phyloP scores from a whole-genome alignment of 1,284 basidiomycete genomes.

The Leucoagaricus sp. region DNA sequence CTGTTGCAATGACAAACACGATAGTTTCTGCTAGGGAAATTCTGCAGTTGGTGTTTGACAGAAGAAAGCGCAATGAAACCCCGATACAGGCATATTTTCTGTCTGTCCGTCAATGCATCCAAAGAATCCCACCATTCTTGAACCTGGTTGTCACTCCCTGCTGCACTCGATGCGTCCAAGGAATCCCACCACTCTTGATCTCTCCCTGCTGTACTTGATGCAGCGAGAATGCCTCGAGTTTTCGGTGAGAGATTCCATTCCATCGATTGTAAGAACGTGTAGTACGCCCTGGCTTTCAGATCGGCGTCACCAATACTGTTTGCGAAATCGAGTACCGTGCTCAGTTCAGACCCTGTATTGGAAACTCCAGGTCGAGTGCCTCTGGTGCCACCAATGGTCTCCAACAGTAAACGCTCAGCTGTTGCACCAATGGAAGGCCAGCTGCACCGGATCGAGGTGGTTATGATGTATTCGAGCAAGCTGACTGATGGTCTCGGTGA shows the following conservation, averaged over 20 bases:
- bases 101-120: background rate
- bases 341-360: background rate
- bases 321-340: background rate
- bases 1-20: no score
- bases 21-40: background rate
- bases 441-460: background rate
- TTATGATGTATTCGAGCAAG: background rate
- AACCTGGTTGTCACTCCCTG: background rate
- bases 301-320: background rate
- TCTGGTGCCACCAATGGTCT: background rate
- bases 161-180: background rate
- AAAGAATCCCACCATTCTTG: background rate
- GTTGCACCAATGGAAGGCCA: background rate
- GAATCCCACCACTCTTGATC: background rate
- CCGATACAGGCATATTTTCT: background rate
- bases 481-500: background rate
- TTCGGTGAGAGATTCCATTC: background rate
- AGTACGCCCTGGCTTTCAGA: background rate
- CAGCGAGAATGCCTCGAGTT: background rate
- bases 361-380: background rate
- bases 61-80: background rate
- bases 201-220: background rate
- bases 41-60: background rate
- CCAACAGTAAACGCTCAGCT: background rate
- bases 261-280: background rate